Percentiles rank a stretch among this genome's conserved stretches.
phyloP scores from a whole-genome alignment of 2,329 filamentous ascomycete genomes.

The Sclerotinia sclerotiorum region DNA sequence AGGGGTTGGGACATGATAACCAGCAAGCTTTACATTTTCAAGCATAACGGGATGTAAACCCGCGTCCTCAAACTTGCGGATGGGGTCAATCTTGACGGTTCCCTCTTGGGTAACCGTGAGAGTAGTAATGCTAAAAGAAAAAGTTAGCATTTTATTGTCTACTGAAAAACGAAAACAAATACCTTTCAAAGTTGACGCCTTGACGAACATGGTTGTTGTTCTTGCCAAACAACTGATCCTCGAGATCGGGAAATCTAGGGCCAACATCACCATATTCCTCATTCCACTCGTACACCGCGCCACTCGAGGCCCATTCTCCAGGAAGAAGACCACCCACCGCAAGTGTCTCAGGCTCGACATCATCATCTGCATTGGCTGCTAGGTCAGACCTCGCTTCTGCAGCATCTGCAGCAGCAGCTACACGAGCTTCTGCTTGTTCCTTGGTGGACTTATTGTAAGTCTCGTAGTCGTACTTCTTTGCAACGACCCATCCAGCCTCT shows the following conservation, averaged over 20 bases:
- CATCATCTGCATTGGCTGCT: not conserved
- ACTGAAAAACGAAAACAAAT: constrained; percentile 35
- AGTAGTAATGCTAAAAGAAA: constrained; percentile 49
- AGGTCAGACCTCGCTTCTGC: constrained; percentile 2
- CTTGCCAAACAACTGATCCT: constrained; percentile 69
- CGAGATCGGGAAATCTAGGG: constrained; percentile 67
- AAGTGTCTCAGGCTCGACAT: constrained; percentile 18
- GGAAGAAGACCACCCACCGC: constrained; percentile 32
- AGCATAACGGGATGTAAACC: constrained; percentile 83
- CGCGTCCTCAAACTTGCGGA: constrained; percentile 66
- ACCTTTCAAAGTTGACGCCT: constrained; percentile 66
- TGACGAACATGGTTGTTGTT: constrained; percentile 49
- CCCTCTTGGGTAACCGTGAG: constrained; percentile 61
- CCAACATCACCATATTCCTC: constrained; percentile 86
- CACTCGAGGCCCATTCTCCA: constrained; percentile 37
- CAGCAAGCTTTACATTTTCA: constrained; percentile 71
- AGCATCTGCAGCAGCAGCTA: constrained; percentile 15
- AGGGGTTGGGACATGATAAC: constrained; percentile 73
- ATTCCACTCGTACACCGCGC: constrained; percentile 71
- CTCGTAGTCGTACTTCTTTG: constrained; percentile 39
- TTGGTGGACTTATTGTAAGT: constrained; percentile 37
- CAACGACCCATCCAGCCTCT: constrained; percentile 39
- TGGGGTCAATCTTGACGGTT: constrained; percentile 50
- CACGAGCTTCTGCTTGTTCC: constrained; percentile 31
- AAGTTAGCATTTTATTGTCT: constrained; percentile 29